Evolutionary conservation across 2,329 filamentous ascomycete species (phyloP).

Genomic region (Epichloe brachyelytri): DNA sequence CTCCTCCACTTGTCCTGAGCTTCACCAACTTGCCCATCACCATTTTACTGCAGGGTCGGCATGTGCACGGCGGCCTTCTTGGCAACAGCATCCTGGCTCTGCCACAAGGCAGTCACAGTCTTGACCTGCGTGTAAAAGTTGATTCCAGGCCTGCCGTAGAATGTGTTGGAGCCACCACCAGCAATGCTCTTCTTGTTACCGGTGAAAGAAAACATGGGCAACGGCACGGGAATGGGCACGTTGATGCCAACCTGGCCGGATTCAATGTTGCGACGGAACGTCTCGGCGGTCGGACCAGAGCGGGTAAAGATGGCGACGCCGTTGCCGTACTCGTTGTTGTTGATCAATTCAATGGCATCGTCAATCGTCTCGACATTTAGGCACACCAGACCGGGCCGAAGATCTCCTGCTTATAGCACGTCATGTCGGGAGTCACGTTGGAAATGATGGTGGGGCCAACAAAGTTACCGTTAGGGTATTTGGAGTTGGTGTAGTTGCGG

Average conservation of each 20-base stretch:
- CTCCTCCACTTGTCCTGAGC: too few species aligned
- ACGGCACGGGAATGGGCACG: constrained; percentile 61
- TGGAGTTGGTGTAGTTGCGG: constrained; percentile 57
- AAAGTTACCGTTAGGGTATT: constrained; percentile 81
- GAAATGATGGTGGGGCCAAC: constrained; percentile 72
- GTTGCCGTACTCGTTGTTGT: constrained; percentile 78
- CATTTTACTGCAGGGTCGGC: constrained; percentile 42
- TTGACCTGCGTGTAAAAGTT: constrained; percentile 96
- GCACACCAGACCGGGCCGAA: constrained; percentile 79
- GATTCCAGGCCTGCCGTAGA: constrained; percentile 87
- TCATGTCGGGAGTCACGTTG: constrained; percentile 69
- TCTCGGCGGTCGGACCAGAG: constrained; percentile 62
- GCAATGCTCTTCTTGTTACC: constrained; percentile 84
- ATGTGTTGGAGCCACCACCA: constrained; percentile 82
- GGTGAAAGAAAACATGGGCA: constrained; percentile 62
- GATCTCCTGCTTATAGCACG: constrained; percentile 75
- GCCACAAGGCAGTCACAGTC: constrained; percentile 92
- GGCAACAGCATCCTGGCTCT: constrained; percentile 68
- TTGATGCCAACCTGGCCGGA: constrained; percentile 81
- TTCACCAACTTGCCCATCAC: background rate
- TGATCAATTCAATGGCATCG: constrained; percentile 70
- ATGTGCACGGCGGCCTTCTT: constrained; percentile 81
- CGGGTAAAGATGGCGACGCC: constrained; percentile 75
- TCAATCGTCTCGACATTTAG: constrained; percentile 67
- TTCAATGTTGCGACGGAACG: constrained; percentile 70